These are phyloP conservation scores for Alternaria sp. DNA, from an alignment of 2,329 filamentous ascomycete species.

Conservation along the genomic window DNA sequence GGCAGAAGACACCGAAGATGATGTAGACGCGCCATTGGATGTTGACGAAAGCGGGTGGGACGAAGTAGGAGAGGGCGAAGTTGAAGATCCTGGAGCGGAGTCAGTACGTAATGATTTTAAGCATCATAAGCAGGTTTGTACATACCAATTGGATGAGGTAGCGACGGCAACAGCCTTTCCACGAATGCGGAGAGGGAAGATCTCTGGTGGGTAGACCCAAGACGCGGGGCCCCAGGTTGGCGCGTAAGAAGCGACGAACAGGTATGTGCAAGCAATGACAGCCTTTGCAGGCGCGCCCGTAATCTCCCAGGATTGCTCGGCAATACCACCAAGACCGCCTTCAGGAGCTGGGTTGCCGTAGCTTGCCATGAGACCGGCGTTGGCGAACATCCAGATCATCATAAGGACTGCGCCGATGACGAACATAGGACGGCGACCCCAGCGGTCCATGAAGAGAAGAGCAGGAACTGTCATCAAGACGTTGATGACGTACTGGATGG, in stretches of 20 bases:
- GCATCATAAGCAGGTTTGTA: not conserved
- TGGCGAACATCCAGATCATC: slow-evolving; percentile 67
- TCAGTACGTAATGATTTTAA: not conserved
- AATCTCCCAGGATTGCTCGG: slow-evolving; percentile 52
- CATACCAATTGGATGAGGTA: slow-evolving; percentile 63
- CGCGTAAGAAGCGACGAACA: slow-evolving; percentile 74
- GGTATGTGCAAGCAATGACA: slow-evolving; percentile 73
- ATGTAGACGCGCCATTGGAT: slow-evolving; percentile 70
- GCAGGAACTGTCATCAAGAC: slow-evolving; percentile 79
- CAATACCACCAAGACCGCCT: slow-evolving; percentile 50
- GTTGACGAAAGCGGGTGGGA: slow-evolving; percentile 64
- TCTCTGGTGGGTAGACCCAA: slow-evolving; percentile 66
- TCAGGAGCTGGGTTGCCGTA: slow-evolving; percentile 58
- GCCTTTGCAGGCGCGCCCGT: slow-evolving; percentile 49
- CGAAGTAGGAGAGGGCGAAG: slow-evolving; percentile 62
- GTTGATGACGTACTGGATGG: slow-evolving; percentile 80
- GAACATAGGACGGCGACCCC: slow-evolving; percentile 73
- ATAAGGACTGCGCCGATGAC: slow-evolving; percentile 71
- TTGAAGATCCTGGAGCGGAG: slow-evolving; percentile 54
- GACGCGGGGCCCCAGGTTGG: slow-evolving; percentile 67
- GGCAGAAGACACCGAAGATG: slow-evolving; percentile 76
- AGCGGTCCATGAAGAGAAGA: slow-evolving; percentile 74
- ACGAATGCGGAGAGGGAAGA: slow-evolving; percentile 67
- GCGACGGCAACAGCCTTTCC: slow-evolving; percentile 68
- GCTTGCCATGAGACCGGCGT: slow-evolving; percentile 66